These are phyloP conservation scores for Trichocladium uniseriatum DNA, from an alignment of 495 filamentous ascomycete genomes.

Conservation along the genomic window DNA sequence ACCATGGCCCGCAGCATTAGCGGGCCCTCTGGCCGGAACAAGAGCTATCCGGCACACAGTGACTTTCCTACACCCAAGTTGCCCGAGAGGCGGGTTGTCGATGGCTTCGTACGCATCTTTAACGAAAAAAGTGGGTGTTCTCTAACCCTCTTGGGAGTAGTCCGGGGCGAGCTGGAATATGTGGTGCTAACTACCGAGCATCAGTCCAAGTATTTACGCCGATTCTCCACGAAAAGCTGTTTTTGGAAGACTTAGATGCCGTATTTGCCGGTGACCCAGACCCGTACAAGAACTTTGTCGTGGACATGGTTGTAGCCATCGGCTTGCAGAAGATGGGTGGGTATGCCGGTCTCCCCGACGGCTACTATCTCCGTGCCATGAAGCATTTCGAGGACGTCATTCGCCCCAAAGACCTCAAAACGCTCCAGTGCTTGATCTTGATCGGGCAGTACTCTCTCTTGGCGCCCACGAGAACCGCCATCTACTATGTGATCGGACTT, in stretches of 20 bases:
- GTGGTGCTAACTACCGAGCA: constrained; percentile 3
- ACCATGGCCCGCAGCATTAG: constrained; percentile 27
- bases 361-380: constrained; percentile 82
- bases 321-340: constrained; percentile 81
- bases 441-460: constrained; percentile 88
- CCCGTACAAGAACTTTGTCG: constrained; percentile 73
- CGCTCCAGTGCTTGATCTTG: constrained; percentile 79
- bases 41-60: constrained; percentile 69
- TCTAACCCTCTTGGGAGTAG: too few species aligned
- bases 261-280: constrained; percentile 69
- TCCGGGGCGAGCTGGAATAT: neutral
- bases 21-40: constrained; percentile 29
- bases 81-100: constrained; percentile 56
- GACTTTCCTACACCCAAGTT: constrained; percentile 58
- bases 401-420: constrained; percentile 69
- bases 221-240: constrained; percentile 71
- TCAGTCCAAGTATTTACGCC: constrained; percentile 79
- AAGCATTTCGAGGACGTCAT: constrained; percentile 69
- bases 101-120: constrained; percentile 69
- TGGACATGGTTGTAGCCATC: constrained; percentile 84
- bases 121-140: constrained; percentile 59
- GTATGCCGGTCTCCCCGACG: constrained; percentile 80
- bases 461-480: constrained; percentile 80
- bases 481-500: constrained; percentile 82
- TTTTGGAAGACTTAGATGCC: constrained; percentile 64